phyloP scores from a whole-genome alignment of 441 rosid genomes.

The Bocquillonia castaneifolia region DNA sequence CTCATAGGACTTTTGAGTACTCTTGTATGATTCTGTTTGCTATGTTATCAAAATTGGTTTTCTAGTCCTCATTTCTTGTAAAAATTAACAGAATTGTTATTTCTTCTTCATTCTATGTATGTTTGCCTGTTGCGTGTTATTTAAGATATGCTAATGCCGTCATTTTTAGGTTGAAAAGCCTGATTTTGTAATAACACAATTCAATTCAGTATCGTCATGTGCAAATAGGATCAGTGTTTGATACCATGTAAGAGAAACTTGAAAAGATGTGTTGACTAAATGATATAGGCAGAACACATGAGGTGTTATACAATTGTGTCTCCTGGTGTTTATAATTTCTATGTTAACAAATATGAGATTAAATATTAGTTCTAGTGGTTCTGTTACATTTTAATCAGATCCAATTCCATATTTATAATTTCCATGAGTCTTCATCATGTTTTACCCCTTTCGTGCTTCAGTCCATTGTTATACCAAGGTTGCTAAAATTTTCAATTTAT shows the following conservation, averaged over 20 bases:
- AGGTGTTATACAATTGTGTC: neutral
- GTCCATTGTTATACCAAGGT: neutral
- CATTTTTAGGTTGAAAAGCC: neutral
- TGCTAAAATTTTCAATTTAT: neutral
- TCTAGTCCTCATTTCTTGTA: neutral
- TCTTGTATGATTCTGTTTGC: constrained; percentile 1
- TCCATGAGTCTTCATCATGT: neutral
- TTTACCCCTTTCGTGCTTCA: neutral
- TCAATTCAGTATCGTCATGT: neutral
- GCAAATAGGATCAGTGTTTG: constrained; percentile 3
- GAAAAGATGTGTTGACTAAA: neutral
- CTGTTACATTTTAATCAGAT: neutral
- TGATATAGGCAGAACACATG: neutral
- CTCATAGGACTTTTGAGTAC: too few species aligned
- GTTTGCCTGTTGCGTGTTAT: neutral
- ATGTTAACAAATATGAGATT: neutral
- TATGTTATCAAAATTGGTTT: neutral
- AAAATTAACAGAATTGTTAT: neutral
- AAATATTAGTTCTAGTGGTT: neutral
- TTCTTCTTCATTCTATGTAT: neutral
- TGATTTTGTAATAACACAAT: neutral
- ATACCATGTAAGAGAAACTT: neutral
- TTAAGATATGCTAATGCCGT: neutral
- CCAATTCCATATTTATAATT: neutral
- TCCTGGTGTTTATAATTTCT: neutral